Percentiles rank a stretch among this genome's conserved stretches.
Conservation (phyloP, 495 filamentous ascomycete species). For the Penicillium cosmopolitanum region DNA sequence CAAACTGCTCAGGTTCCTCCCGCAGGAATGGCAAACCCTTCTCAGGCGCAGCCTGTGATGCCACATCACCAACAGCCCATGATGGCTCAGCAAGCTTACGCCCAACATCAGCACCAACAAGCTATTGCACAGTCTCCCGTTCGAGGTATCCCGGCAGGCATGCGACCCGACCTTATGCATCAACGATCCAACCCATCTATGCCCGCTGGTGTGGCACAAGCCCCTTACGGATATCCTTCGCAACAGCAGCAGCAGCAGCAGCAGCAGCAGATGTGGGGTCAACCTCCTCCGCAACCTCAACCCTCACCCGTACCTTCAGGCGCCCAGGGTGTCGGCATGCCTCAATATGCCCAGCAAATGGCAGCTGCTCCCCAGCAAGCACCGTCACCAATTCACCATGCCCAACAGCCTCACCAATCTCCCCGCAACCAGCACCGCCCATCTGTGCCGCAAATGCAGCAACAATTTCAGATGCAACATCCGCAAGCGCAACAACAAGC, state of each 20-base stretch:
- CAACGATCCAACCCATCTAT: constrained; percentile 48
- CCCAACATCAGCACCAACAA: constrained; percentile 44
- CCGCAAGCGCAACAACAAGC: constrained; percentile 64
- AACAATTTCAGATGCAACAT: constrained; percentile 53
- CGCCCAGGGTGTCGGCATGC: constrained; percentile 45
- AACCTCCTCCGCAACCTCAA: constrained; percentile 58
- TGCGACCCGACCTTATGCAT: constrained; percentile 52
- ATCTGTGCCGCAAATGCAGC: constrained; percentile 44
- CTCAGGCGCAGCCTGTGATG: constrained; percentile 41
- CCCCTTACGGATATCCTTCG: constrained; percentile 51
- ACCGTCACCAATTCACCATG: constrained; percentile 48
- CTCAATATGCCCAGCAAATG: constrained; percentile 50
- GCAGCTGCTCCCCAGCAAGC: constrained; percentile 43
- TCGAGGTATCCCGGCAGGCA: constrained; percentile 43
- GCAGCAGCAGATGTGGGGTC: constrained; percentile 56
- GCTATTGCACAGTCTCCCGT: constrained; percentile 49
- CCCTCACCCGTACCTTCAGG: constrained; percentile 48
- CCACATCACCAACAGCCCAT: constrained; percentile 43
- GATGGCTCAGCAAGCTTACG: constrained; percentile 42
- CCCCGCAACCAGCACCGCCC: constrained; percentile 52
- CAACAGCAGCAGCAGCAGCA: constrained; percentile 51
- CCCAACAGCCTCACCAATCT: constrained; percentile 51
- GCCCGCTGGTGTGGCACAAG: constrained; percentile 41
- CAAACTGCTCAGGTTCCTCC: constrained; percentile 47
- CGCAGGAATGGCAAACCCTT: constrained; percentile 40